A percentile compares a stretch with the other conserved stretches of the same genome.
These are phyloP conservation scores for Mycena olivaceomarginata DNA, from an alignment of 768 basidiomycete species.

Conservation along the genomic window DNA sequence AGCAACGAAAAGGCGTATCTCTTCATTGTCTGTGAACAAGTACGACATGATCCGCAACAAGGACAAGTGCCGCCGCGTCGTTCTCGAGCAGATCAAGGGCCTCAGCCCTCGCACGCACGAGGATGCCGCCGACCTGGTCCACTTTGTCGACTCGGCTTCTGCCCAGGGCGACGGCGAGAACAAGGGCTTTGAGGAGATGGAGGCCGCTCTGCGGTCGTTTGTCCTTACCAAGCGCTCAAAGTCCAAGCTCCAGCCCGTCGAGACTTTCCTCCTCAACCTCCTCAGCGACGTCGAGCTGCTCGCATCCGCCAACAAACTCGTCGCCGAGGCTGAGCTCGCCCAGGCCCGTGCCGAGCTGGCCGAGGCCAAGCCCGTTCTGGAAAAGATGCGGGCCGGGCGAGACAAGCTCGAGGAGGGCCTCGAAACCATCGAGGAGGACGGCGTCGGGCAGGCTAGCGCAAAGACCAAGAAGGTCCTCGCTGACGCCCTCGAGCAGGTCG, in stretches of 20 bases:
- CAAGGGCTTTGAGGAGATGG: constrained; percentile 90
- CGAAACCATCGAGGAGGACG: constrained; percentile 86
- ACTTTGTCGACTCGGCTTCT: constrained; percentile 96
- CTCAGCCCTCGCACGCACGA: constrained; percentile 95
- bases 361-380: constrained; percentile 85
- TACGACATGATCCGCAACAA: constrained; percentile 97
- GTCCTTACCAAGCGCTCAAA: constrained; percentile 97
- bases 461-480: constrained; percentile 77
- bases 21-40: constrained; percentile 99
- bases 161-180: constrained; percentile 72
- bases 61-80: constrained; percentile 90
- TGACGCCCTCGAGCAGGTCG: constrained; percentile 85
- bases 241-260: constrained; percentile 95
- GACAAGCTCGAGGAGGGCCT: constrained; percentile 88
- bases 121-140: constrained; percentile 94
- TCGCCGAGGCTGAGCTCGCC: constrained; percentile 87
- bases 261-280: constrained; percentile 94
- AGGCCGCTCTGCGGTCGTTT: constrained; percentile 93
- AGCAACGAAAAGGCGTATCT: constrained; percentile 98
- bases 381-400: constrained; percentile 87
- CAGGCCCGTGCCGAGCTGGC: constrained; percentile 83
- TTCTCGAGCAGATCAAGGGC: constrained; percentile 95
- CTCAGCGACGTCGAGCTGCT: constrained; percentile 93
- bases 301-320: constrained; percentile 88
- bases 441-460: constrained; percentile 70